Base-by-base conservation (phyloP, 768 basidiomycete species). In the Suillus clintonianus region DNA sequence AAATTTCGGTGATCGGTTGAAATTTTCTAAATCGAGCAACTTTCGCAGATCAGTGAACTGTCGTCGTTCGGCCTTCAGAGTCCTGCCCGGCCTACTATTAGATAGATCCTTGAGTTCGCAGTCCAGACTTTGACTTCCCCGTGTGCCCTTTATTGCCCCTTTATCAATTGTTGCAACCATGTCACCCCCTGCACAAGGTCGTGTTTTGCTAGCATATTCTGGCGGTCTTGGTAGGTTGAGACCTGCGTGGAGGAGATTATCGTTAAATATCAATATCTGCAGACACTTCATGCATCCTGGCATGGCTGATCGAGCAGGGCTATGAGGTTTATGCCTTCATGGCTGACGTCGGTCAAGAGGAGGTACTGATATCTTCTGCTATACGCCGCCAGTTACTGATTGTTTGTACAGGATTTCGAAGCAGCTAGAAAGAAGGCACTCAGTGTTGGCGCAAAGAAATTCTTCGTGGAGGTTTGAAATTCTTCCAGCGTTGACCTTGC, bases 251-350 rank as follows among this genome's bases (percentile, higher is more conserved):
- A 22, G 42, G 19, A 56, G 14, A 56, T 56, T 17, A 27, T 56
- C 37, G 24, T 19, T 56, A 3, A 56, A 14, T 22, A n/a, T 53
- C 19, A 53, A 53, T 61, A 72, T 64, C 65, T 34, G 4, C 70
- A 96, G 97, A 99, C 79, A 99, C 97, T 24, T 98, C 97, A 42
- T 99, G 97, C 80, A 99, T 99, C 81, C 90, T 99, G 70, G 94
- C 94, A 59, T 99, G 97, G 97, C 83, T 99, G 79, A 95, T 99
- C 78, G 97, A 99, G 76, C 85, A 98, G 76, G 95, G 94, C 63
- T 99, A 99, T 79, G 93, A 99, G 74, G 97, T 98, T 67, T 88
- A 91, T 69, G 94, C 95, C 27, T 99, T 96, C 86, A 95, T 97
- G 92, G 94, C 94, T 14, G 93, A 96, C 79, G 91, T 97, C 62